phyloP scores from a whole-genome alignment of 2,329 filamentous ascomycete genomes.

The Aspergillus tubingensis region DNA sequence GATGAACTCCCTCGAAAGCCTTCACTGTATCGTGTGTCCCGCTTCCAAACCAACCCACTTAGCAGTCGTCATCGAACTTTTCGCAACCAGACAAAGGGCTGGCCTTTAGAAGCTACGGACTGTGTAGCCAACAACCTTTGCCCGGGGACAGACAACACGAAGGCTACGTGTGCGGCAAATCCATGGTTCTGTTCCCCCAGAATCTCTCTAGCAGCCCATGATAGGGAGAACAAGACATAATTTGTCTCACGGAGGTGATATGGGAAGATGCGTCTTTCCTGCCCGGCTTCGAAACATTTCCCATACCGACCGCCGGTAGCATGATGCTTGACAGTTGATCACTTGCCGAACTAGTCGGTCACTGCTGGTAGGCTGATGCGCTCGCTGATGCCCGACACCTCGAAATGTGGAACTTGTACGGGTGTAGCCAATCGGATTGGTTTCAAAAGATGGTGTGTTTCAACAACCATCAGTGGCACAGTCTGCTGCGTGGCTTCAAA shows the following conservation, averaged over 20 bases:
- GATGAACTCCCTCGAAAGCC: neutral
- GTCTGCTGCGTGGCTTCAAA: constrained; percentile 32
- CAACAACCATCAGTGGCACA: constrained; percentile 33
- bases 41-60: neutral
- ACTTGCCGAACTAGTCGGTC: constrained; percentile 21
- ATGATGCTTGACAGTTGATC: constrained; percentile 3
- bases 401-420: constrained; percentile 24
- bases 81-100: neutral
- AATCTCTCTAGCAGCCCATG: constrained; percentile 7
- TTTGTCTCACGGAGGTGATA: neutral
- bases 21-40: neutral
- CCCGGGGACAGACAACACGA: neutral
- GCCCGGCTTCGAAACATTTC: constrained; percentile 3
- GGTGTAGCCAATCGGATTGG: constrained; percentile 27
- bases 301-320: neutral
- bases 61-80: neutral
- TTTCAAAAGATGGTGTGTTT: constrained; percentile 24
- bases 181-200: constrained; percentile 10
- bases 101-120: neutral
- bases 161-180: constrained; percentile 4
- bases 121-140: neutral
- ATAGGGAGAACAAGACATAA: neutral
- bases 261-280: constrained; percentile 2
- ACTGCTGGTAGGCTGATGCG: constrained; percentile 53
- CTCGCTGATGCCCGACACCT: constrained; percentile 52